Evolutionary conservation across 257 asterid species (phyloP), one percentile per base, ranked within the genome.

Genomic region (Plectranthus barbatus): DNA sequence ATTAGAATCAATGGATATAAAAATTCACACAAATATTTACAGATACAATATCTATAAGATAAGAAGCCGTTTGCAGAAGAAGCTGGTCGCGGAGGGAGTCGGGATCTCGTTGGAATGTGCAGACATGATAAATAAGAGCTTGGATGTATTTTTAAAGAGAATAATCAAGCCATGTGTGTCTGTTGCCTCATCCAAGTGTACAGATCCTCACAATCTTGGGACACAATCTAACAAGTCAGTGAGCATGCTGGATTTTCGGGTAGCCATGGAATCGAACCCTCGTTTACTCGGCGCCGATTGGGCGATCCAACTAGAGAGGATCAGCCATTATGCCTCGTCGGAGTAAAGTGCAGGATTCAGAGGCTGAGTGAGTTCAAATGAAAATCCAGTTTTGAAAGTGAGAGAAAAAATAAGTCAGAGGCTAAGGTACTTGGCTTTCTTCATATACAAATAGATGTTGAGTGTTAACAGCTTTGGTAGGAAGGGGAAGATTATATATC

Each of bases 261-360:
- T 88, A 36, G 92, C 93, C 10, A 73, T 88, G 86, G 92, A 88
- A 72, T 75, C 84, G 39, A 83, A 91, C 66, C 87, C 93, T 19
- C 66, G 66, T 50, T 9, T 84, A 9, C 90, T 88, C 24, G 96
- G 98, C 56, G 79, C 64, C 42, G 83, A 83, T 72, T 86, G 95
- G 98, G 75, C 98, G 10, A n/a, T 69, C 24, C 90, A 77, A 40
- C 81, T 88, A 5, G 95, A 91, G 83, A 88, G 79, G 85, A 84
- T 91, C 54, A 66, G 79, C 29, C 44, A 68, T 46, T 53, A 77
- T 56, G 78, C 74, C 31, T 66, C 18, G 14, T 81, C 76, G 36
- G 68, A 71, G 56, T 79, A 47, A 73, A 53, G 57, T 17, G 59
- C 60, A 36, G 6, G 11, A 19, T 21, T 55, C 9, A 76, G 37